Evolutionary conservation across 2,329 filamentous ascomycete genomes (phyloP), one percentile per base, ranked within the genome.

Genomic region (Trichoderma endophyticum): DNA sequence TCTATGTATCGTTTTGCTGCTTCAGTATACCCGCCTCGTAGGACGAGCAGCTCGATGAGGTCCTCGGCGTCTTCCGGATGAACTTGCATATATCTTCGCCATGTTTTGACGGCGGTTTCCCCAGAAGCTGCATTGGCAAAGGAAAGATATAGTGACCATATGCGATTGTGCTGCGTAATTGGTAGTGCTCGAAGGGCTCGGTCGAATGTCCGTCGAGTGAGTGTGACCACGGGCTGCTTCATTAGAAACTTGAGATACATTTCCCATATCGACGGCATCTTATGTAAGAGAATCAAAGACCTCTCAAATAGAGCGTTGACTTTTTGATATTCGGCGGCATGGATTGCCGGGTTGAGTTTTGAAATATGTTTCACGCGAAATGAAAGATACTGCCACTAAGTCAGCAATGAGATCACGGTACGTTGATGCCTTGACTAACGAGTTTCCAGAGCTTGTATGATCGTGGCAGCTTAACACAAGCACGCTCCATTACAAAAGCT

Each of bases 381-480:
- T 75, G 90, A 88, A 75, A 99, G 89, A 82, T 98, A 99, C 91
- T 93, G 68, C 15, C 28, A 6, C 34, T 14, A 1, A 6, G 54
- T 75, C 63, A 77, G 75, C 51, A 28, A 26, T 9, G 21, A 65
- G 21, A 24, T n/a, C 15, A 61, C 9, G 26, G 73, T 64, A 75
- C 60, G 6, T 61, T 32, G 28, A 30, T 4, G 6, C 21, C 8
- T 62, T 43, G n/a, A 70, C 67, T 15, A 83, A 93, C 91, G 89
- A 97, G 90, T 84, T 97, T 98, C 96, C 96, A 99, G 63, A 99
- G 86, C 84, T 99, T 99, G 85, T 97, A 99, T 32, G 95, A 98
- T 76, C 96, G 90, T 64, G 96, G 96, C 60, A 99, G 88, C 77
- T 97, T 92, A 74, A 89, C 86, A 82, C 95, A 98, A 72, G 96